phyloP scores from a whole-genome alignment of 1,284 basidiomycete genomes.

The Cerioporus squamosus region DNA sequence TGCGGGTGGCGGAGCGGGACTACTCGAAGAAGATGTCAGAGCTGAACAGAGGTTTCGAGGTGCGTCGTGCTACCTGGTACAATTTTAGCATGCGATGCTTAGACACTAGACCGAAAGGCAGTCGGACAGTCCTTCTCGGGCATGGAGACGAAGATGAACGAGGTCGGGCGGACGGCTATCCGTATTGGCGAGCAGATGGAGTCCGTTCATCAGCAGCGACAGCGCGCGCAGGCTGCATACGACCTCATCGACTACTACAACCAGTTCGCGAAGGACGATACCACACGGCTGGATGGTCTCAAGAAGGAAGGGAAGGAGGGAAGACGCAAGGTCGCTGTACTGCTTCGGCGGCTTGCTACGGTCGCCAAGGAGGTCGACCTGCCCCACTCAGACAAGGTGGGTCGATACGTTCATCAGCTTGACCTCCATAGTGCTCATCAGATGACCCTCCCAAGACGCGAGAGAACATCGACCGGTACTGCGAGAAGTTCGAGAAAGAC shows the following conservation, averaged over 20 bases:
- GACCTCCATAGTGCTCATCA: neutral
- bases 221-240: conserved; percentile 92
- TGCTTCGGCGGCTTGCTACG: conserved; percentile 86
- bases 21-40: conserved; percentile 95
- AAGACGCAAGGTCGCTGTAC: conserved; percentile 85
- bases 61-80: conserved; percentile 35
- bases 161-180: conserved; percentile 94
- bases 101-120: conserved; percentile 47
- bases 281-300: conserved; percentile 75
- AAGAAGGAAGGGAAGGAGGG: conserved; percentile 90
- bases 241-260: conserved; percentile 97
- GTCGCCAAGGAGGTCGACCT: conserved; percentile 94
- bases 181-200: conserved; percentile 98
- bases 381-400: conserved; percentile 78
- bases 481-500: conserved; percentile 99
- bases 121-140: conserved; percentile 83
- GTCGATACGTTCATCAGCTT: conserved; percentile 14
- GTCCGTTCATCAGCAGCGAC: conserved; percentile 90
- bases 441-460: conserved; percentile 58
- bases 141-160: conserved; percentile 89
- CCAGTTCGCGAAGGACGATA: conserved; percentile 88
- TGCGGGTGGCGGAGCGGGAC: conserved; percentile 88
- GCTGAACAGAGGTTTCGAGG: conserved; percentile 92
- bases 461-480: conserved; percentile 93
- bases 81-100: neutral